Evolutionary conservation across 371 early-diverging fungal species (phyloP).

Genomic region (Capillidium heterosporum): DNA sequence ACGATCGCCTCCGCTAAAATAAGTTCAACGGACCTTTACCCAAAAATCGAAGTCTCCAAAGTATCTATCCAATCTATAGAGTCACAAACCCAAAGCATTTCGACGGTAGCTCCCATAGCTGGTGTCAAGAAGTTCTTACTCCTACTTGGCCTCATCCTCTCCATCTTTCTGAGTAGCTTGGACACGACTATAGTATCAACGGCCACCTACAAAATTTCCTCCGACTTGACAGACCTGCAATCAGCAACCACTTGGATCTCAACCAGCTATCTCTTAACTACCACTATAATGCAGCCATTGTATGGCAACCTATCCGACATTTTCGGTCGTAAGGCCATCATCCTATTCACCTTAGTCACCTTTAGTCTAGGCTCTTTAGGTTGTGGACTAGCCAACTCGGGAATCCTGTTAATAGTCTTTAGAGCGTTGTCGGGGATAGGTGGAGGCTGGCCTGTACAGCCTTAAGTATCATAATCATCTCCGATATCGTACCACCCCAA

Average conservation of each 20-base stretch:
- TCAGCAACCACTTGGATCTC: conserved; percentile 41
- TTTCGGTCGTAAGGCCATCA: conserved; percentile 45
- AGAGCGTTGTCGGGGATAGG: conserved; percentile 44
- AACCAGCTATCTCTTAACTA: conserved; percentile 31
- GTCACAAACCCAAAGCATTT: no score
- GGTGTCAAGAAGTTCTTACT: no score
- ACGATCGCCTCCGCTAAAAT: no score
- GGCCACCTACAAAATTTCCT: conserved; percentile 44
- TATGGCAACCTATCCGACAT: conserved; percentile 39
- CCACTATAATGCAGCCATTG: conserved; percentile 27
- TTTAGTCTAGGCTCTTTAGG: conserved; percentile 39
- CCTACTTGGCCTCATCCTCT: conserved; percentile 13
- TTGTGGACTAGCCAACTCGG: conserved; percentile 29
- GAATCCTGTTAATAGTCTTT: conserved; percentile 39
- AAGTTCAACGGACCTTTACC: no score
- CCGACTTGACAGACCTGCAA: conserved; percentile 31
- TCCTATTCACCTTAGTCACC: conserved; percentile 27
- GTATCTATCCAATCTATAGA: no score
- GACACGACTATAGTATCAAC: conserved; percentile 60
- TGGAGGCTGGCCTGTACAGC: conserved; percentile 44
- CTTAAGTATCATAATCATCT: conserved; percentile 44
- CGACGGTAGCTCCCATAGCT: no score
- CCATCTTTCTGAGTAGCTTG: conserved; percentile 54
- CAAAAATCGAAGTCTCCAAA: no score
- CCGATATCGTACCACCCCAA: conserved; percentile 28